Evolutionary conservation across 345 rosid species (phyloP), one percentile per base, ranked within the genome.

Genomic region (Hibiscus trionum): DNA sequence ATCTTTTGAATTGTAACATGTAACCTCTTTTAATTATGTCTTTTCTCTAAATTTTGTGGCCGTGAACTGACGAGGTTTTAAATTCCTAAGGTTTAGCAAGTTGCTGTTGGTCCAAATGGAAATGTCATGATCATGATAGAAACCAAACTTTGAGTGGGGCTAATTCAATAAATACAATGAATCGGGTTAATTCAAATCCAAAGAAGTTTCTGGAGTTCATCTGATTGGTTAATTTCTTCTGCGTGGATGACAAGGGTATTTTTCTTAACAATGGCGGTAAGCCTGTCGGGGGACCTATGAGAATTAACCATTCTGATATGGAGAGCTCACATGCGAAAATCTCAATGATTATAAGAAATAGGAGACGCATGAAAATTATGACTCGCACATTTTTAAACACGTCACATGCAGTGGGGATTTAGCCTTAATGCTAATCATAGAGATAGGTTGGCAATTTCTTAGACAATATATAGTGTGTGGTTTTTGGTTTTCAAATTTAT

Each of bases 351-450:
- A 47, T 15, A 27, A 49, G 58, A 24, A 66, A 24, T 44, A 8
- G 69, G 12, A 21, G 4, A 66, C 21, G 35, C 19, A 1, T 46
- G 56, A 11, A 66, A 47, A 66, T 49, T 44, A 67, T 29, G 71
- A 4, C 42, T 33, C 12, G 1, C 15, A 26, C 33, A 27, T 19
- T 61, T 12, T n/a, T 44, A 12, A 74, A 72, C 75, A 56, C 63
- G 5, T 64, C 82, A 77, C 83, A 70, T 82, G 83, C 47, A 69
- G n/a, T 72, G 73, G 14, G 24, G 15, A 26, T 67, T 46, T 15
- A 35, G 31, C 27, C 55, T 37, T 24, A 24, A 46, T 33, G 31
- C 3, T 50, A 67, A 29, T 68, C 70, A 66, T 35, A 29, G 19
- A 39, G n/a, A 9, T 42, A 44, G 7, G 19, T 60, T 56, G 68